phyloP scores from a whole-genome alignment of 768 basidiomycete genomes.

The Boletus rubescentipes region DNA sequence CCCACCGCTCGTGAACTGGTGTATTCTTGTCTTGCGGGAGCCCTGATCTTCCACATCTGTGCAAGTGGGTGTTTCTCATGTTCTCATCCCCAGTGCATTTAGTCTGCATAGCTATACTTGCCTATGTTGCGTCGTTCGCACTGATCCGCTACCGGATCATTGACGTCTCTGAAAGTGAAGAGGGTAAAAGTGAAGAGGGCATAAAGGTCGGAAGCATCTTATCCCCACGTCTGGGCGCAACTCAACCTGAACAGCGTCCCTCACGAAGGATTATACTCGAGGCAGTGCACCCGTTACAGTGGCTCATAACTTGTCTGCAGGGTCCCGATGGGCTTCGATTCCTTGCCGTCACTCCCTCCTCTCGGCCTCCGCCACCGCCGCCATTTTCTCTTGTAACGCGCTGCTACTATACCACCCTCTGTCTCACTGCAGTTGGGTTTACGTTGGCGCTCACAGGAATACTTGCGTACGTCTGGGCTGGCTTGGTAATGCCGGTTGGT shows the following conservation, averaged over 20 bases:
- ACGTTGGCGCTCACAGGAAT: constrained; percentile 26
- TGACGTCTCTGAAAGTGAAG: constrained; percentile 14
- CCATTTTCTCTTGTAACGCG: constrained; percentile 23
- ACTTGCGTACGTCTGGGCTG: constrained; percentile 26
- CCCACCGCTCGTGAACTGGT: constrained; percentile 21
- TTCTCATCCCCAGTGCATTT: neutral
- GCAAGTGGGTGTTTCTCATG: constrained; percentile 19
- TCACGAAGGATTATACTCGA: constrained; percentile 18
- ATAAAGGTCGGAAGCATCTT: constrained; percentile 10
- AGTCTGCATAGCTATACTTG: constrained; percentile 24
- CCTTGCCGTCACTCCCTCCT: neutral
- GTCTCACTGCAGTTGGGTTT: constrained; percentile 26
- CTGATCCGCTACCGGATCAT: constrained; percentile 29
- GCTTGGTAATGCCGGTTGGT: constrained; percentile 24
- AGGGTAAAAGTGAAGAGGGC: constrained; percentile 17
- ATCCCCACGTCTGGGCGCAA: neutral
- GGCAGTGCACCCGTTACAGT: constrained; percentile 6
- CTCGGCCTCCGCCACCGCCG: neutral
- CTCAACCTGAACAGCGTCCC: constrained; percentile 10
- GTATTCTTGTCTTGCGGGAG: constrained; percentile 30
- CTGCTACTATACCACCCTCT: constrained; percentile 28
- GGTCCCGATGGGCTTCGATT: neutral
- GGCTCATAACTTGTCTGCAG: neutral
- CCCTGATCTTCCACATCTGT: constrained; percentile 32
- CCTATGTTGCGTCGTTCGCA: constrained; percentile 28